Base-by-base conservation (phyloP, 306 rosid species). In the Medicago ruthenica region DNA sequence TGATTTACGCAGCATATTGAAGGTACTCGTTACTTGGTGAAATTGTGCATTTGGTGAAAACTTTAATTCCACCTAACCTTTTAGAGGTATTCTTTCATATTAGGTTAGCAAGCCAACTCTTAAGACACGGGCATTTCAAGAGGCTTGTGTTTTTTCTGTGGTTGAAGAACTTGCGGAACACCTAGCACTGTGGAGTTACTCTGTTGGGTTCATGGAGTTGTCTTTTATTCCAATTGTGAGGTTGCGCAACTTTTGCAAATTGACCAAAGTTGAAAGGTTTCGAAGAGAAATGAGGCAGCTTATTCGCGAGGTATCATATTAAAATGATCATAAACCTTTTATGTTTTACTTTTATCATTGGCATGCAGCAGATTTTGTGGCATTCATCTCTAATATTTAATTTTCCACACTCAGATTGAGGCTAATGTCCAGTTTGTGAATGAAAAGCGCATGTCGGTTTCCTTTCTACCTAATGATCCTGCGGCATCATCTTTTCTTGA, bases 51-150 rank as follows among this genome's bases (percentile, higher is more conserved):
- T 27, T 74, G 72, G 70, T 55, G 53, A 44, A 13, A 27, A 27
- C 31, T 27, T 27, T 27, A 27, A 27, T 50, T 75, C 66, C 41
- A 39, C 34, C 65, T 51, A 40, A 78, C 53, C 73, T 74, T 34
- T 34, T 76, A 7, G 70, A 67, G 34, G 70, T 39, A 65, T 76
- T 76, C 57, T 70, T 81, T 75, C 50, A 24, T 81, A 27, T 58
- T 76, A 95, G 98, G 97, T 95, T 80, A 86, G 91, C 88, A 90
- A 95, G 84, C 92, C 83, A 45, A 85, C 86, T 75, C 78, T 95
- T 66, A 95, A 95, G 91, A 95, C 97, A 71, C 87, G 97, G 67
- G 92, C 96, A 74, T 95, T 90, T 85, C 98, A 92, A 85, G 98
- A 95, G 87, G 97, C 97, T 1, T 95, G 98, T 76, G 96, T 92